Evolutionary conservation across 108 stramenopile species (phyloP).

Genomic region (Skeletonema grethae): DNA sequence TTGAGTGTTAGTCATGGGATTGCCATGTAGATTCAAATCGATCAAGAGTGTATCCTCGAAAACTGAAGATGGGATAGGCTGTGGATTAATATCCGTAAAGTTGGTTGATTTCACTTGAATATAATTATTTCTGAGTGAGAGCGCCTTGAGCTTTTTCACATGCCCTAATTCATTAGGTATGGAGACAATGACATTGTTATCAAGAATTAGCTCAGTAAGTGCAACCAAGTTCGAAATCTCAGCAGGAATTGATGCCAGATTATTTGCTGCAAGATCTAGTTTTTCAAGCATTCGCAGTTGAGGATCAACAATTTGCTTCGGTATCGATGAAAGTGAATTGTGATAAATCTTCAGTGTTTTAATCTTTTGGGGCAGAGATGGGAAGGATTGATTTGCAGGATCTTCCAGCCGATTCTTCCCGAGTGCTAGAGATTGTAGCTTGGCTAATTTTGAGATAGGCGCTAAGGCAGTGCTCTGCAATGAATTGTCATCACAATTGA

Average conservation of each 20-base stretch:
- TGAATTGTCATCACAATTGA: slow-evolving; percentile 77
- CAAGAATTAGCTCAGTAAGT: slow-evolving; percentile 76
- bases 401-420: slow-evolving; percentile 68
- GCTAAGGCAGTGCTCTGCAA: slow-evolving; percentile 52
- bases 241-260: slow-evolving; percentile 62
- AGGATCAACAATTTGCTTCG: slow-evolving; percentile 33
- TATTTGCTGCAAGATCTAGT: slow-evolving; percentile 72
- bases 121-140: slow-evolving; percentile 71
- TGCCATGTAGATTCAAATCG: slow-evolving; percentile 86
- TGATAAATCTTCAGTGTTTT: slow-evolving; percentile 62
- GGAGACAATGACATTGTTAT: slow-evolving; percentile 68
- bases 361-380: slow-evolving; percentile 57
- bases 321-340: slow-evolving; percentile 63
- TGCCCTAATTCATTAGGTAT: slow-evolving; percentile 65
- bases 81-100: slow-evolving; percentile 66
- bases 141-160: slow-evolving; percentile 66
- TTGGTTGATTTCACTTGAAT: slow-evolving; percentile 54
- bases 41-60: slow-evolving; percentile 74
- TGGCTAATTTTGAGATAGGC: slow-evolving; percentile 56
- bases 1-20: slow-evolving; percentile 73
- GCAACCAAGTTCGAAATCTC: slow-evolving; percentile 58
- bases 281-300: slow-evolving; percentile 58
- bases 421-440: slow-evolving; percentile 69
- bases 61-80: slow-evolving; percentile 72
- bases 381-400: slow-evolving; percentile 30